These are phyloP conservation scores for Candida sphagnicola DNA, from an alignment of 805 yeast species.

Conservation along the genomic window DNA sequence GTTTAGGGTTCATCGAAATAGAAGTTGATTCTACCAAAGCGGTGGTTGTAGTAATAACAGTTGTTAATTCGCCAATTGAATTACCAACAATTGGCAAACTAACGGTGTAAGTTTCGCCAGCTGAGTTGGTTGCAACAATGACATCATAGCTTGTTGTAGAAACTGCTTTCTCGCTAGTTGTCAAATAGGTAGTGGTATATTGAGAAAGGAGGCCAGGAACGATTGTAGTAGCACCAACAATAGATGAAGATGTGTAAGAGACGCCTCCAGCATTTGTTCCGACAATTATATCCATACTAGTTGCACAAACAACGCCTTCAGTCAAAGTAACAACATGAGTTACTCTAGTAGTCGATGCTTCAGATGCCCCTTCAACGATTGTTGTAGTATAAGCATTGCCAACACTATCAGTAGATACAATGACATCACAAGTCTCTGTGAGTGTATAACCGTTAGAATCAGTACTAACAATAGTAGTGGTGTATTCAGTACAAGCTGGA, in stretches of 20 bases:
- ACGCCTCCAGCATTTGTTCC: background rate
- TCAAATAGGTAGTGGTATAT: background rate
- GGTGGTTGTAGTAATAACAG: background rate
- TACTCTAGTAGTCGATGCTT: background rate
- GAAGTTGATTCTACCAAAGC: background rate
- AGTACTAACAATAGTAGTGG: slow-evolving; percentile 5
- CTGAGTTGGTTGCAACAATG: background rate
- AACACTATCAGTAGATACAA: slow-evolving; percentile 16
- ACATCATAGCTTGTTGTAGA: background rate
- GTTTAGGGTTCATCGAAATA: background rate
- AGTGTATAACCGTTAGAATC: background rate
- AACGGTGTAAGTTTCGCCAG: background rate
- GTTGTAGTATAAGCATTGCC: slow-evolving; percentile 12
- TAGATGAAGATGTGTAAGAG: background rate
- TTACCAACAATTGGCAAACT: background rate
- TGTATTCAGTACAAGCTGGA: slow-evolving; percentile 1
- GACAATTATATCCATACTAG: background rate
- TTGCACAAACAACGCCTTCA: background rate
- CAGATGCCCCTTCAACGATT: background rate
- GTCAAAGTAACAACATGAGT: background rate
- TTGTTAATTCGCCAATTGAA: background rate
- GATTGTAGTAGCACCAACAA: background rate
- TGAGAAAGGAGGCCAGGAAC: background rate
- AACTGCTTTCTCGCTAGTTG: background rate
- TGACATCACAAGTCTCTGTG: slow-evolving; percentile 9